Percentiles rank a stretch among this genome's conserved stretches.
Evolutionary conservation across 2,329 filamentous ascomycete genomes (phyloP).

Genomic region (Juglanconis sp.): DNA sequence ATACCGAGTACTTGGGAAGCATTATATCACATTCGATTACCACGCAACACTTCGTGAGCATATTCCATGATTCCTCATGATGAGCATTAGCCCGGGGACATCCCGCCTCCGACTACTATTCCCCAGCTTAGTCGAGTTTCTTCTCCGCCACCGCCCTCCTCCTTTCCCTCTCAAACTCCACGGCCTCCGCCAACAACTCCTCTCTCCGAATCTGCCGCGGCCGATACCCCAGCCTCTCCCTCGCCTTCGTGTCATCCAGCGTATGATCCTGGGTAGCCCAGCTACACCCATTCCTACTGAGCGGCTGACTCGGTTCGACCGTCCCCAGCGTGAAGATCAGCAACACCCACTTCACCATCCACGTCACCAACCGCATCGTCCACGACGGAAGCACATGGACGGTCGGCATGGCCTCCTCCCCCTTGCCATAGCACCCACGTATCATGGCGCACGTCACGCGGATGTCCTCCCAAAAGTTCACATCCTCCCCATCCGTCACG

Average conservation of each 20-base stretch:
- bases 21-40: neutral
- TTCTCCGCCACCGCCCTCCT: neutral
- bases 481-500: slow-evolving; percentile 29
- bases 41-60: neutral
- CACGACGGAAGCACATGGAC: slow-evolving; percentile 24
- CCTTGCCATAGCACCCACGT: slow-evolving; percentile 3
- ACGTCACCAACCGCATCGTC: slow-evolving; percentile 21
- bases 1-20: neutral
- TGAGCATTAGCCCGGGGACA: neutral
- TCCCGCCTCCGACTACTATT: neutral
- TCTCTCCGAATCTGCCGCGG: slow-evolving; percentile 17
- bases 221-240: slow-evolving; percentile 19
- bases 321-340: slow-evolving; percentile 25
- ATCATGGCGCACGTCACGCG: slow-evolving; percentile 24
- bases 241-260: slow-evolving; percentile 20
- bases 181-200: slow-evolving; percentile 15
- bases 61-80: neutral
- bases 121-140: neutral
- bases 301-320: slow-evolving; percentile 21
- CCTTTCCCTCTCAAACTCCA: slow-evolving; percentile 18
- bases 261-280: slow-evolving; percentile 23
- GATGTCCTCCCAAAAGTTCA: slow-evolving; percentile 31
- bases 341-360: slow-evolving; percentile 21
- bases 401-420: neutral
- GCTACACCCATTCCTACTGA: slow-evolving; percentile 22